These are phyloP conservation scores for Pichia sp. DNA, from an alignment of 1,139 yeast genomes.

Conservation along the genomic window DNA sequence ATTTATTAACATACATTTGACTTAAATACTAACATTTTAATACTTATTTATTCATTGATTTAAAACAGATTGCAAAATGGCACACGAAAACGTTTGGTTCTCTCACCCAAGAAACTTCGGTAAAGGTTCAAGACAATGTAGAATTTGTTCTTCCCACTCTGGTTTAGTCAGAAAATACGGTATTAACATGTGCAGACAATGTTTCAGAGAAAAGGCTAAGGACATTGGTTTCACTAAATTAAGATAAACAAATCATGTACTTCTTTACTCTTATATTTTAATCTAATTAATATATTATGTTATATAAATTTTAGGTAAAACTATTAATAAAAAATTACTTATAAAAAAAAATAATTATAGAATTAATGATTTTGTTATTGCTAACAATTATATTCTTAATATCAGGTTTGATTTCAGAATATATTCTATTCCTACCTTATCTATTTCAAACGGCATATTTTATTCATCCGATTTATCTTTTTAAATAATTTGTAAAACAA, in stretches of 20 bases:
- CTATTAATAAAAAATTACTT: conserved; percentile 1
- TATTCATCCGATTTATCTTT: too few species aligned
- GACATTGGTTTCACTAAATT: conserved; percentile 99
- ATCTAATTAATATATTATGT: conserved; percentile 5
- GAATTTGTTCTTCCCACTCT: conserved; percentile 97
- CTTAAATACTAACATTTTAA: conserved; percentile 14
- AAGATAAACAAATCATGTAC: conserved; percentile 54
- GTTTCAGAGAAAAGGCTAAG: conserved; percentile 99
- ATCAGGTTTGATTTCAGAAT: too few species aligned
- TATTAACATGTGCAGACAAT: conserved; percentile 99
- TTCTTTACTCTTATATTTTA: conserved; percentile 6
- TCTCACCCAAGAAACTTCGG: conserved; percentile 99
- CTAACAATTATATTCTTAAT: neutral
- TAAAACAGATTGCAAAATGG: conserved; percentile 45
- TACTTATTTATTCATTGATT: neutral
- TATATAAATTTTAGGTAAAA: conserved; percentile 6
- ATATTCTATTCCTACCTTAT: too few species aligned
- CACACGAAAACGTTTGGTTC: conserved; percentile 99
- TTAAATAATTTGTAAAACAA: too few species aligned
- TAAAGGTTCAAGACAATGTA: conserved; percentile 99
- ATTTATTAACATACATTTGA: neutral
- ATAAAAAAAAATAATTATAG: neutral
- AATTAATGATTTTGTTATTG: too few species aligned
- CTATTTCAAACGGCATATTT: too few species aligned
- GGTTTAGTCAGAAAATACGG: conserved; percentile 99